A percentile compares a stretch with the other conserved stretches of the same genome.
phyloP scores from a whole-genome alignment of 225 moss, liverwort and hornwort genomes.

The Lunularia cruciata region DNA sequence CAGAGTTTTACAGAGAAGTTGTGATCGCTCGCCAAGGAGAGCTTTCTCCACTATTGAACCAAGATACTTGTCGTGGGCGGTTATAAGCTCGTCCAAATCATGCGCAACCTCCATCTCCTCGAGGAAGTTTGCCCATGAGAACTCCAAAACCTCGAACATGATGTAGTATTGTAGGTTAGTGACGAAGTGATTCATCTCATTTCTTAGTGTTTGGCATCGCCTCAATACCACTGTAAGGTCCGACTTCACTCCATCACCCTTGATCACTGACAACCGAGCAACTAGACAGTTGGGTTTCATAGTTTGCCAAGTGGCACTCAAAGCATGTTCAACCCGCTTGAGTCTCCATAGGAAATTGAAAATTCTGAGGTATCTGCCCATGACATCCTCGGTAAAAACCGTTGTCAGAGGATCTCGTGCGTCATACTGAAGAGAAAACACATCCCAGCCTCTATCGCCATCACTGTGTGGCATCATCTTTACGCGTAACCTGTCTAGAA shows the following conservation, averaged over 20 bases:
- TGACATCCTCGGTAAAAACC: constrained; percentile 96
- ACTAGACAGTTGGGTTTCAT: constrained; percentile 99
- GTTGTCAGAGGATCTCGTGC: constrained; percentile 94
- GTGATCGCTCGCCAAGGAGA: constrained; percentile 90
- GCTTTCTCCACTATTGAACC: constrained; percentile 94
- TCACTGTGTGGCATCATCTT: constrained; percentile 98
- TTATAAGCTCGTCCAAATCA: constrained; percentile 91
- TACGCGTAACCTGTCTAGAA: constrained; percentile 82
- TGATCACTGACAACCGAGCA: constrained; percentile 74
- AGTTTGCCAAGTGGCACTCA: constrained; percentile 99
- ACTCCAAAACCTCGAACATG: constrained; percentile 99
- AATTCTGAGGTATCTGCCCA: constrained; percentile 89
- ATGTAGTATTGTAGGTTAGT: constrained; percentile 98
- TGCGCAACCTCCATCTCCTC: constrained; percentile 99
- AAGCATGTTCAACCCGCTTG: constrained; percentile 96
- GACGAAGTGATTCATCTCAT: constrained; percentile 99
- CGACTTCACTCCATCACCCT: constrained; percentile 76
- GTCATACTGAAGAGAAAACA: constrained; percentile 91
- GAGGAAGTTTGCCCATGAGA: constrained; percentile 95
- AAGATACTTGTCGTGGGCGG: constrained; percentile 97
- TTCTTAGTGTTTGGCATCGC: constrained; percentile 95
- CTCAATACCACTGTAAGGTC: constrained; percentile 88
- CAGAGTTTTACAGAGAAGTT: constrained; percentile 95
- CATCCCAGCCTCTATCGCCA: constrained; percentile 99
- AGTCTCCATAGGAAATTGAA: constrained; percentile 98